These are phyloP conservation scores for Botrytis medusae DNA, from an alignment of 2,329 filamentous ascomycete genomes.

Conservation along the genomic window DNA sequence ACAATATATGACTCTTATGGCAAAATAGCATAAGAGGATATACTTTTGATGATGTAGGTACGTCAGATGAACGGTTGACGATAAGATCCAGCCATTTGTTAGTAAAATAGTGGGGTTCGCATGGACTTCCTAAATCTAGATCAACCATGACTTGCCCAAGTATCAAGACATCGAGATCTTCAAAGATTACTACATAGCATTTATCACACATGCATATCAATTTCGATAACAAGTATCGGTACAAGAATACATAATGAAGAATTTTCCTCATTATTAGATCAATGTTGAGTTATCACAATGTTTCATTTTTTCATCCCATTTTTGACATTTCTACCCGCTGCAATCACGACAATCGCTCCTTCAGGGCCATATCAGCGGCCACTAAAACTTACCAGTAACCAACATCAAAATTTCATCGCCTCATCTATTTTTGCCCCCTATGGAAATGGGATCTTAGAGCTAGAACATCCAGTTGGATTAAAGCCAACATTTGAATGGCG, in stretches of 20 bases:
- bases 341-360: neutral
- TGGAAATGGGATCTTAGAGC: neutral
- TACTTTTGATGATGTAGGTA: slow-evolving; percentile 1
- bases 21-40: neutral
- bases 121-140: slow-evolving; percentile 1
- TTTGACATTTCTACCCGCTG: slow-evolving; percentile 3
- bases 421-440: slow-evolving; percentile 26
- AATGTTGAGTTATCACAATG: slow-evolving; percentile 1
- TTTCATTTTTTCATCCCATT: neutral
- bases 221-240: neutral
- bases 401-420: slow-evolving; percentile 23
- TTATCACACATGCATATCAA: neutral
- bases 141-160: too few species aligned
- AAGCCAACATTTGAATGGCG: slow-evolving; percentile 29
- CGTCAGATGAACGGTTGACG: neutral
- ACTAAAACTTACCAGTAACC: neutral
- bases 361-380: neutral
- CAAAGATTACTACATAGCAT: neutral
- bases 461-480: slow-evolving; percentile 26
- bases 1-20: neutral
- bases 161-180: neutral
- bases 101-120: neutral
- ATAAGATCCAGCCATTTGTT: neutral
- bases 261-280: too few species aligned
- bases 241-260: neutral